Percentiles rank a stretch among this genome's conserved stretches.
Evolutionary conservation across 1,284 basidiomycete genomes (phyloP).

Genomic region (Tylopilus sp.): DNA sequence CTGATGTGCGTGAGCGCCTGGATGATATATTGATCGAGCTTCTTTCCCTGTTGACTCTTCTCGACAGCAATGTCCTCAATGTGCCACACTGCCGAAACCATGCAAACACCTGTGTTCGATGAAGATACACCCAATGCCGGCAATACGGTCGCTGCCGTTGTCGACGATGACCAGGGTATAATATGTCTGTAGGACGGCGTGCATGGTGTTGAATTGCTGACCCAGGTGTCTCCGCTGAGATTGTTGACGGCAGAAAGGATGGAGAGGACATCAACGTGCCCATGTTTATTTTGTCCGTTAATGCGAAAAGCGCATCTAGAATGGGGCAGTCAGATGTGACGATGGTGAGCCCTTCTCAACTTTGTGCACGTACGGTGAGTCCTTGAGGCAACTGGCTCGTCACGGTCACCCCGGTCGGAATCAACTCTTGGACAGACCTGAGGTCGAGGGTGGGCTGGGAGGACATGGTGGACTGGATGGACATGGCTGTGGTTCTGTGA

Average conservation of each 20-base stretch:
- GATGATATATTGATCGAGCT: conserved; percentile 90
- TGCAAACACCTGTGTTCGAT: conserved; percentile 95
- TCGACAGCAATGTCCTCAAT: conserved; percentile 98
- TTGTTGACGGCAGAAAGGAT: conserved; percentile 86
- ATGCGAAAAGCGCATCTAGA: conserved; percentile 88
- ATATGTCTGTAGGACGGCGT: conserved; percentile 73
- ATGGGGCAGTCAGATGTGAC: neutral
- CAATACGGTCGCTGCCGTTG: conserved; percentile 80
- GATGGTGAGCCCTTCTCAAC: neutral
- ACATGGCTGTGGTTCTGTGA: neutral
- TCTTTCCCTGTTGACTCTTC: conserved; percentile 88
- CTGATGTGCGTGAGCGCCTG: conserved; percentile 85
- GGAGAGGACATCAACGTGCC: conserved; percentile 87
- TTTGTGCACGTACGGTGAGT: conserved; percentile 44
- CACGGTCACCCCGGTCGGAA: conserved; percentile 72
- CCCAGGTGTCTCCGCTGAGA: conserved; percentile 77
- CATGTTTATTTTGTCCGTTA: conserved; percentile 86
- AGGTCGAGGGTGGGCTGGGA: conserved; percentile 72
- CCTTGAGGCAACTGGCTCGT: conserved; percentile 65
- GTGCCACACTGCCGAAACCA: conserved; percentile 86
- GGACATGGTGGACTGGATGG: conserved; percentile 17
- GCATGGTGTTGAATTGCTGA: conserved; percentile 72
- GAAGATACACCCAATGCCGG: conserved; percentile 88
- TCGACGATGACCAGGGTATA: conserved; percentile 89
- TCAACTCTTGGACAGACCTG: conserved; percentile 76